These are phyloP conservation scores for Haplosporangium gracile DNA, from an alignment of 192 early-diverging fungal species.

Conservation along the genomic window DNA sequence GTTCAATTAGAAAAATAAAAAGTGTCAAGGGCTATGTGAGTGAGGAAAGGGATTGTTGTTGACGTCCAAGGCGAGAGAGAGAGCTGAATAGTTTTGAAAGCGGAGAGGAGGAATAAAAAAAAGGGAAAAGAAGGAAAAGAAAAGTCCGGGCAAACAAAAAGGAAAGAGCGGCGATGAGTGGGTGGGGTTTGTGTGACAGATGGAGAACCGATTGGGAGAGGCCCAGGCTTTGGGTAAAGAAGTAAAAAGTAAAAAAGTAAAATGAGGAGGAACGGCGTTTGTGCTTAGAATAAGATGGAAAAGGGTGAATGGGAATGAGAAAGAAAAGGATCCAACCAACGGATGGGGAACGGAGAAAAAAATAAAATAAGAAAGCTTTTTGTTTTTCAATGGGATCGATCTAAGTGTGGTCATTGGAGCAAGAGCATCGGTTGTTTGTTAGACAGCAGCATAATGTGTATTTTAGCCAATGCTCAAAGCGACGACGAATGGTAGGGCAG, in stretches of 20 bases:
- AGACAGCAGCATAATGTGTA: no score
- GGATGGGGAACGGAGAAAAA: not conserved
- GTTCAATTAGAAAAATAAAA: no score
- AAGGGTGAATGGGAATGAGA: slow-evolving; percentile 4
- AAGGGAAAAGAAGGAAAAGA: not conserved
- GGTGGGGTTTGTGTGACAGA: slow-evolving; percentile 4
- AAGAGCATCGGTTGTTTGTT: not conserved
- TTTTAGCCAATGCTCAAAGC: not conserved
- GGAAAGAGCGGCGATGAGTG: not conserved
- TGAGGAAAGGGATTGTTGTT: not conserved
- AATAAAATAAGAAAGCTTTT: not conserved
- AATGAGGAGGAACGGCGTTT: not conserved
- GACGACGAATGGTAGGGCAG: not conserved
- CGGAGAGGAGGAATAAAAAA: not conserved
- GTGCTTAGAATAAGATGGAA: not conserved
- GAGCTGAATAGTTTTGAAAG: not conserved
- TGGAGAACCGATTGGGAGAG: slow-evolving; percentile 6
- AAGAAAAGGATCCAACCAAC: not conserved
- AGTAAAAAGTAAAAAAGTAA: not conserved
- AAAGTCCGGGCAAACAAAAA: not conserved
- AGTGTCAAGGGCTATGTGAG: not conserved
- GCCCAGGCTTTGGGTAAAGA: not conserved
- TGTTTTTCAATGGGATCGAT: not conserved
- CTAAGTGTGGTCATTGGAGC: not conserved
- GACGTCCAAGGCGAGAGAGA: not conserved